Conservation (phyloP, 768 basidiomycete genomes). For the Termitomyces eurrhizus region DNA sequence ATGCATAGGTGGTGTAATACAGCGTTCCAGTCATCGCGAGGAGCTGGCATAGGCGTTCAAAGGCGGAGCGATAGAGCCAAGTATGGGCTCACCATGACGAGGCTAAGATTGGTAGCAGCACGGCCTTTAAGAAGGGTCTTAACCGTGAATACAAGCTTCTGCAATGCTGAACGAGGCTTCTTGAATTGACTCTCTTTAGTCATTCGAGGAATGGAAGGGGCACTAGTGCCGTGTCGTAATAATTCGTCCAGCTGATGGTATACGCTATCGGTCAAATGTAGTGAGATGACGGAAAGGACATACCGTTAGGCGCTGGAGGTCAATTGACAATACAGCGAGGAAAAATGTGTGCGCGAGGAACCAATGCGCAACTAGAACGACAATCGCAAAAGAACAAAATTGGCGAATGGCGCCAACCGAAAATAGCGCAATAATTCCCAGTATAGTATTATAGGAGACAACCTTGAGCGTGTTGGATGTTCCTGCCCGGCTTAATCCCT, state of each 20-base stretch:
- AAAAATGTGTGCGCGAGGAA: slow-evolving; percentile 97
- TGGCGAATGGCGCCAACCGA: slow-evolving; percentile 82
- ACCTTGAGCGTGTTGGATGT: slow-evolving; percentile 92
- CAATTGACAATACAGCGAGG: slow-evolving; percentile 90
- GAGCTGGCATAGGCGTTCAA: slow-evolving; percentile 40
- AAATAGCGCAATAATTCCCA: slow-evolving; percentile 72
- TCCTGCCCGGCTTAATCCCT: slow-evolving; percentile 85
- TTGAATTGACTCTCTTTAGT: slow-evolving; percentile 27
- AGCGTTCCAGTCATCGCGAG: slow-evolving; percentile 72
- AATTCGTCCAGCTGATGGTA: slow-evolving; percentile 73
- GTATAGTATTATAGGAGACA: slow-evolving; percentile 76
- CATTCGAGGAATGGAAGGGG: slow-evolving; percentile 35
- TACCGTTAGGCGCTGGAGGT: slow-evolving; percentile 89
- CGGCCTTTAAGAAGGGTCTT: slow-evolving; percentile 58
- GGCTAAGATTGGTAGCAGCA: slow-evolving; percentile 72
- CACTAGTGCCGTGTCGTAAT: slow-evolving; percentile 61
- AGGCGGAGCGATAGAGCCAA: slow-evolving; percentile 7
- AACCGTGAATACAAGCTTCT: slow-evolving; percentile 34
- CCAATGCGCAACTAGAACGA: slow-evolving; percentile 96
- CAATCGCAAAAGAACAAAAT: slow-evolving; percentile 90
- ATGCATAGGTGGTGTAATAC: slow-evolving; percentile 67
- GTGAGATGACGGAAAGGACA: slow-evolving; percentile 15
- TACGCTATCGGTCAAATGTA: slow-evolving; percentile 7
- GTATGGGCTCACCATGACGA: slow-evolving; percentile 57
- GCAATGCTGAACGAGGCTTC: slow-evolving; percentile 40